These are phyloP conservation scores for Schizosaccharomyces cryophilus DNA, from an alignment of 805 yeast species.

Conservation along the genomic window DNA sequence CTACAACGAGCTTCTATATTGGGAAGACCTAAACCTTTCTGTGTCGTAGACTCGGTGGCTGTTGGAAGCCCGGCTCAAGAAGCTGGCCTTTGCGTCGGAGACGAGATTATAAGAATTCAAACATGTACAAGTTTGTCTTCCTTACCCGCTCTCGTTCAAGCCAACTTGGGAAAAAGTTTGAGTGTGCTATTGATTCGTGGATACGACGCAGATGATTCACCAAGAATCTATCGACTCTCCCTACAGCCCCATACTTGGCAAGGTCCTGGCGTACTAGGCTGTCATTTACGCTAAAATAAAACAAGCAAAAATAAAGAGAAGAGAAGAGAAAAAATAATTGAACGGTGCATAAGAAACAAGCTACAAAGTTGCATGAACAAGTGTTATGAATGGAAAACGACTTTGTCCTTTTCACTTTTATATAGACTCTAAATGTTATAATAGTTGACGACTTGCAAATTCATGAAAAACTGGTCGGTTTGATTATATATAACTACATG, in stretches of 20 bases:
- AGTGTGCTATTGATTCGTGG: background rate
- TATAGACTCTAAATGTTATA: no score
- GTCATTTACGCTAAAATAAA: background rate
- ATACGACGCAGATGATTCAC: background rate
- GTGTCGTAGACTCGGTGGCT: slow-evolving; percentile 23
- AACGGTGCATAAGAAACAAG: no score
- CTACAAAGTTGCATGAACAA: no score
- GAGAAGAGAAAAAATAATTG: background rate
- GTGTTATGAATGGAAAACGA: no score
- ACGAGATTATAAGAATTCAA: slow-evolving; percentile 29
- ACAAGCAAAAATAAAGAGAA: background rate
- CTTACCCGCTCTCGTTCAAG: background rate
- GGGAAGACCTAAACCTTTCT: slow-evolving; percentile 8
- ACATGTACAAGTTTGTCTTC: slow-evolving; percentile 11
- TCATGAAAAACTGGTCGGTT: no score
- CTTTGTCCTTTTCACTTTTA: no score
- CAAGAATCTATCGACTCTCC: background rate
- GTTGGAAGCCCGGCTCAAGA: slow-evolving; percentile 28
- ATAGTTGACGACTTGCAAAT: no score
- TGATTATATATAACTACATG: no score
- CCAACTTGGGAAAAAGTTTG: background rate
- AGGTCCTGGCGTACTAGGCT: background rate
- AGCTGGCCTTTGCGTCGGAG: slow-evolving; percentile 31
- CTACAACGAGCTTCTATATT: background rate
- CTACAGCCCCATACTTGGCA: background rate